These are phyloP conservation scores for Toxicodendron radicans DNA, from an alignment of 345 rosid genomes.

Conservation along the genomic window DNA sequence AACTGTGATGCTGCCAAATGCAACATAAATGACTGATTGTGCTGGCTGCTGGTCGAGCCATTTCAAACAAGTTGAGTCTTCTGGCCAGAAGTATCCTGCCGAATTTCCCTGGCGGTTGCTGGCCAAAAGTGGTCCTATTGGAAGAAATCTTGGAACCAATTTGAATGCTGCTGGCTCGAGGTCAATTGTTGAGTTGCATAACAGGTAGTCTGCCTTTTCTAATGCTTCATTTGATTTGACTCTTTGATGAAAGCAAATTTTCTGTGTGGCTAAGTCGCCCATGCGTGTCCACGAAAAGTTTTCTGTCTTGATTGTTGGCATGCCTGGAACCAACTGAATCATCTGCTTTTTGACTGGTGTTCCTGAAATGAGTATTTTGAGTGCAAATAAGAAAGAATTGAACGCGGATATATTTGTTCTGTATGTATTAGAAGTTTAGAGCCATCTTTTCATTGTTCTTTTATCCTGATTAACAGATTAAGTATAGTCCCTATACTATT, in stretches of 20 bases:
- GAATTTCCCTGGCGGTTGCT: background rate
- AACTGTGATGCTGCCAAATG: background rate
- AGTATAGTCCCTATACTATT: background rate
- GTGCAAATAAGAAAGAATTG: too few relatives aligned
- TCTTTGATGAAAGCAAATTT: too few relatives aligned
- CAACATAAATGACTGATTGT: background rate
- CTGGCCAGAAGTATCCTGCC: background rate
- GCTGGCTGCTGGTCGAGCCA: background rate
- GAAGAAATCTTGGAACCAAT: background rate
- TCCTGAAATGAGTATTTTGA: background rate
- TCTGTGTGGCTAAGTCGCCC: too few relatives aligned
- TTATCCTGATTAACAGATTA: too few relatives aligned
- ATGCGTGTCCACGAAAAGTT: background rate
- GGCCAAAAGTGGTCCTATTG: background rate
- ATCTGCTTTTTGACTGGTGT: background rate
- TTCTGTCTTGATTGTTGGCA: background rate
- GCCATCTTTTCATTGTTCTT: too few relatives aligned
- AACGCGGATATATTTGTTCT: too few relatives aligned
- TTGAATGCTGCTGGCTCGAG: background rate
- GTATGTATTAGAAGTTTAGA: too few relatives aligned
- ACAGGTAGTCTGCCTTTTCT: background rate
- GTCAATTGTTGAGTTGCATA: conserved; percentile 20
- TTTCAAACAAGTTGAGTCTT: background rate
- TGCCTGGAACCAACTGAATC: background rate
- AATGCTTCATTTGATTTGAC: too few relatives aligned